These are phyloP conservation scores for Candida sithepensis DNA, from an alignment of 805 yeast genomes.

Conservation along the genomic window DNA sequence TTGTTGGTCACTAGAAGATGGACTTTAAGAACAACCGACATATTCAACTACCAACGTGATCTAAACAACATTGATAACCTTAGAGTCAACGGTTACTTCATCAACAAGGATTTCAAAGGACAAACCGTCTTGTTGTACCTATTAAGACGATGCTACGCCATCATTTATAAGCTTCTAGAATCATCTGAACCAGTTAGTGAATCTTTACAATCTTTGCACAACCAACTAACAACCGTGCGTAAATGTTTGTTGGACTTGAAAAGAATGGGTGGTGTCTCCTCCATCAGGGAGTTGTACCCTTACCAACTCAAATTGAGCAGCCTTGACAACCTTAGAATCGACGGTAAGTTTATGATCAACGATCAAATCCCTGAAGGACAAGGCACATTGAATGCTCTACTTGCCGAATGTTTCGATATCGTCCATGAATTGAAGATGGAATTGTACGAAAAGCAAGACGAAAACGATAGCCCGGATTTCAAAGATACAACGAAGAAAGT, in stretches of 20 bases:
- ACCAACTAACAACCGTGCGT: conserved; percentile 88
- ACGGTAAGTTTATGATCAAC: conserved; percentile 88
- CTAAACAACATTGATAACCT: conserved; percentile 71
- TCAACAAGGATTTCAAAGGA: conserved; percentile 41
- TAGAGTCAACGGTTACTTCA: conserved; percentile 60
- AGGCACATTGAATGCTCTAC: conserved; percentile 84
- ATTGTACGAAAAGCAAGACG: conserved; percentile 58
- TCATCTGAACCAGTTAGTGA: conserved; percentile 95
- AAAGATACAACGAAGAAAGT: conserved; percentile 6
- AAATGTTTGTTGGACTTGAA: conserved; percentile 86
- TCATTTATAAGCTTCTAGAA: conserved; percentile 83
- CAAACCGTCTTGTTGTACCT: conserved; percentile 67
- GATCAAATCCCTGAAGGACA: conserved; percentile 97
- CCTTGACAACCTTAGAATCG: conserved; percentile 78
- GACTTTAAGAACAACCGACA: conserved; percentile 95
- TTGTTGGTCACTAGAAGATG: conserved; percentile 90
- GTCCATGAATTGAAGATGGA: conserved; percentile 87
- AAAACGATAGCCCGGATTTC: conserved; percentile 1
- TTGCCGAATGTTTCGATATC: conserved; percentile 93
- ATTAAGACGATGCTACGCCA: conserved; percentile 85
- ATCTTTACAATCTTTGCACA: conserved; percentile 88
- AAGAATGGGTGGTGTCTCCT: conserved; percentile 87
- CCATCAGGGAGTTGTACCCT: conserved; percentile 88
- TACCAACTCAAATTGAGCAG: conserved; percentile 92
- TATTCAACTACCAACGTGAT: conserved; percentile 75